These are phyloP conservation scores for Vickermania ingenoplastis DNA, from an alignment of 208 protist genomes.

Conservation along the genomic window DNA sequence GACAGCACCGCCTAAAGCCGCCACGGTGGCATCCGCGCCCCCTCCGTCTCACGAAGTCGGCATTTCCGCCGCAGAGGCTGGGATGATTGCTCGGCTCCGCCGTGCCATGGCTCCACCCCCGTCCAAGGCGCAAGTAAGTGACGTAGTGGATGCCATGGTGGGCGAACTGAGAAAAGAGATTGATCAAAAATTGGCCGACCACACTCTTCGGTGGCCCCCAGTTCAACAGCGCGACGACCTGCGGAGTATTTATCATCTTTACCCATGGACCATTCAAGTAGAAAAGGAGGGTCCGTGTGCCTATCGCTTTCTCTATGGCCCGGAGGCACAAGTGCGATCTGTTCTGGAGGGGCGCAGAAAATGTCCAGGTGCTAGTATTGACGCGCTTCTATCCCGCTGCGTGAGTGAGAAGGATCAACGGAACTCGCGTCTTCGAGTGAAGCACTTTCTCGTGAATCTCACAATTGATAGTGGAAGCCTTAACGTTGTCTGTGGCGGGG, in stretches of 20 bases:
- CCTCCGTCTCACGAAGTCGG: too few species aligned
- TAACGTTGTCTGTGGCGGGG: constrained; percentile 40
- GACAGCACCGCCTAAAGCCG: background rate
- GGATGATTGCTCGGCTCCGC: constrained; percentile 33
- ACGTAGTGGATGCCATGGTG: constrained; percentile 75
- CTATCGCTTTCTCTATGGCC: background rate
- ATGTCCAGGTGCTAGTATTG: background rate
- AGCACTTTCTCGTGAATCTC: constrained; percentile 33
- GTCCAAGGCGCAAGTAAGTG: constrained; percentile 27
- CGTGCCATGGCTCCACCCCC: constrained; percentile 59
- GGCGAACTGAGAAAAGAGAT: constrained; percentile 22
- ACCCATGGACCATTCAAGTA: background rate
- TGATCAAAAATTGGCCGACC: constrained; percentile 3
- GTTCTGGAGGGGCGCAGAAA: background rate
- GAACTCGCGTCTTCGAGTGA: background rate
- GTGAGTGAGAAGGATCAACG: background rate
- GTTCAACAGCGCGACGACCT: background rate
- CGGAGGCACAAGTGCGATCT: background rate
- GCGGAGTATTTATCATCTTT: background rate
- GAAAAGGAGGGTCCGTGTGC: background rate
- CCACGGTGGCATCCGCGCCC: background rate
- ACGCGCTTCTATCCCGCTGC: background rate
- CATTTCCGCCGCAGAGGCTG: background rate
- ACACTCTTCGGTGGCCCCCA: background rate
- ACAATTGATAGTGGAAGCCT: constrained; percentile 55